Conservation (phyloP, 2,329 filamentous ascomycete species). For the Elsinoe arachidis region DNA sequence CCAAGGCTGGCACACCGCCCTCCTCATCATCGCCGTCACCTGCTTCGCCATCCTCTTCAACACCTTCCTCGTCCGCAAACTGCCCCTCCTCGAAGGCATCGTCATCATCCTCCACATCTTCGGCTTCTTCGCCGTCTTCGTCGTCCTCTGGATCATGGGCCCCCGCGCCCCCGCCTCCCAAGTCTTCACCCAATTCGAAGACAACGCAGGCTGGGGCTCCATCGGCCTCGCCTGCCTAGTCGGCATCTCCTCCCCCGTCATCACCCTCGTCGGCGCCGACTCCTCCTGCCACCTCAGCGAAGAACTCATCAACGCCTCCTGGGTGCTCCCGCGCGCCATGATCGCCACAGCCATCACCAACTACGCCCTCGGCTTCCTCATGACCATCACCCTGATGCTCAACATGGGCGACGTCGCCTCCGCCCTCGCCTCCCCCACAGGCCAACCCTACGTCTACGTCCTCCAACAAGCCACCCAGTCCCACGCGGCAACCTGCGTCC, state of each 20-base stretch:
- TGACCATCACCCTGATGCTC: conserved; percentile 25
- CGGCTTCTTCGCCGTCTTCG: conserved; percentile 26
- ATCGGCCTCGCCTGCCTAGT: conserved; percentile 14
- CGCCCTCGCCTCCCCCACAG: conserved; percentile 18
- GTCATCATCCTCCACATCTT: conserved; percentile 27
- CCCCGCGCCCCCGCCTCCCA: conserved; percentile 17
- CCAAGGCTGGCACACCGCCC: conserved; percentile 18
- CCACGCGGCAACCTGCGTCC: conserved; percentile 20
- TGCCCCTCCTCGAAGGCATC: conserved; percentile 25
- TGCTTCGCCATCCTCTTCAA: conserved; percentile 24
- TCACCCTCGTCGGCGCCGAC: conserved; percentile 32
- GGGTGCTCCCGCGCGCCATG: conserved; percentile 25
- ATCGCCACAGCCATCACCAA: conserved; percentile 24
- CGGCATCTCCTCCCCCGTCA: conserved; percentile 24
- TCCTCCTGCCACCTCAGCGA: conserved; percentile 26
- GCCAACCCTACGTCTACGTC: conserved; percentile 22
- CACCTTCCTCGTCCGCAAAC: conserved; percentile 22
- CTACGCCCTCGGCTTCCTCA: conserved; percentile 25
- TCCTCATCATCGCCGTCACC: conserved; percentile 31
- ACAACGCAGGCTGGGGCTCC: conserved; percentile 18
- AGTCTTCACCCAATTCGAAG: conserved; percentile 18
- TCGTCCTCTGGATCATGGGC: conserved; percentile 24
- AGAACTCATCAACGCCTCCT: conserved; percentile 24
- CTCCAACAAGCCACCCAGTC: conserved; percentile 21
- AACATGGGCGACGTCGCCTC: conserved; percentile 21